Base-by-base conservation (phyloP, 805 yeast species). In the Wickerhamomyces xylosicus region DNA sequence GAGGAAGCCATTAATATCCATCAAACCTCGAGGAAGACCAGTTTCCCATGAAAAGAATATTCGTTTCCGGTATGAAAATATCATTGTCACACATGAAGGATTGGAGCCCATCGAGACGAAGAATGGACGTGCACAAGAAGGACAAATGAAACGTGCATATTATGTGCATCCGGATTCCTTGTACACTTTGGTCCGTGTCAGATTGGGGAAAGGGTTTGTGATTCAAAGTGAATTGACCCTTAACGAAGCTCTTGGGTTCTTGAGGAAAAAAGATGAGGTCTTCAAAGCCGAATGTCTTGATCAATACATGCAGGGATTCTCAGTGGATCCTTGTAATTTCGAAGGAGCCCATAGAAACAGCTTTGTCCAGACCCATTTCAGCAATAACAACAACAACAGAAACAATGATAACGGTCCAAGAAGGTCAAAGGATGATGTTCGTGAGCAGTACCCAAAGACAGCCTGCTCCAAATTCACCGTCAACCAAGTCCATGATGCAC, bases 11-110 rank as follows among this genome's bases (percentile, higher is more conserved):
- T 64, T 90, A 32, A 78, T 89, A 11, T 85, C 86, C 50, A 96
- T 90, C 11, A 70, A 95, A 20, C 74, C 85, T n/a, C 72, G 95
- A 42, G 98, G 97, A 1, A 63, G 97, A 35, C 97, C 96, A 0
- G 66, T 73, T 20, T 68, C 76, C 9, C 41, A 37, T 13, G 46
- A 45, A 7, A 44, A 44, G 19, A 43, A 37, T 13, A 25, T 49
- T 9, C 34, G 56, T n/a, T 44, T 41, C 14, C 39, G 44, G n/a
- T 39, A 43, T 31, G 46, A 43, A 11, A 40, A 44, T 5, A 43
- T 48, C 7, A 19, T 4, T 7, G 37, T 46, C 16, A 22, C 36
- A 2, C 35, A 39, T 2, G 27, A 36, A 4, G 39, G 43, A 9
- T n/a, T 36, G 7, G 50, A 46, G 31, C 44, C 45, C 6, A 39